These are phyloP conservation scores for Daldinia childiae DNA, from an alignment of 495 filamentous ascomycete genomes.

Conservation along the genomic window DNA sequence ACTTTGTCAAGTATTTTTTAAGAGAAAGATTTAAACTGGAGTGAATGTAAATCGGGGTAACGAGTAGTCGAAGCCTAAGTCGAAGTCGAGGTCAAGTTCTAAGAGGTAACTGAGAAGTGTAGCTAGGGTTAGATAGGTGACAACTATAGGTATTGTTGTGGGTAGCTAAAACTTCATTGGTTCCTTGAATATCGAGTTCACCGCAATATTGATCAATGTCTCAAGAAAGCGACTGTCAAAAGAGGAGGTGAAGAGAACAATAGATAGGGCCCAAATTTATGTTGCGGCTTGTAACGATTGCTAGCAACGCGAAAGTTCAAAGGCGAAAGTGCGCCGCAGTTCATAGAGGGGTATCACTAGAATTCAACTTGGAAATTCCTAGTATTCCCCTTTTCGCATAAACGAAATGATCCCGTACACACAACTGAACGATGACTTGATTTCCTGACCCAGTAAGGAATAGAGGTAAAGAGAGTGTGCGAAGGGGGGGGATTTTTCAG, in stretches of 20 bases:
- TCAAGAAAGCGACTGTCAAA: neutral
- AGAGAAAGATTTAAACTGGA: neutral
- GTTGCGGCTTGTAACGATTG: conserved; percentile 29
- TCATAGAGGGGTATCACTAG: conserved; percentile 17
- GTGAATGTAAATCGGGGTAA: neutral
- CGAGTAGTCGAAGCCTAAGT: neutral
- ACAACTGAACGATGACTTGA: conserved; percentile 2
- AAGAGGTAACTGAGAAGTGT: neutral
- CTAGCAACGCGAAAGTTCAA: conserved; percentile 32
- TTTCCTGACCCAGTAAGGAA: conserved; percentile 19
- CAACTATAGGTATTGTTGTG: neutral
- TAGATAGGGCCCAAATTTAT: neutral
- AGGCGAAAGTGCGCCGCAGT: conserved; percentile 33
- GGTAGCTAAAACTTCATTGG: conserved; percentile 2
- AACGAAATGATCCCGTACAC: neutral
- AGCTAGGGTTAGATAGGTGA: neutral
- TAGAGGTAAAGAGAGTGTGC: conserved; percentile 20
- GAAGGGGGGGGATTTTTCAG: conserved; percentile 30
- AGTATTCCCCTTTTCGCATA: conserved; percentile 8
- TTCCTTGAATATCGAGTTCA: neutral
- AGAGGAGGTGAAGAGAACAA: neutral
- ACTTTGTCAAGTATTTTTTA: neutral
- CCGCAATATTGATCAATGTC: neutral
- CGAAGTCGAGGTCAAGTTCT: no score
- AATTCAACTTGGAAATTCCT: neutral